Evolutionary conservation across 441 rosid genomes (phyloP).

Genomic region (Populus tomentosa): DNA sequence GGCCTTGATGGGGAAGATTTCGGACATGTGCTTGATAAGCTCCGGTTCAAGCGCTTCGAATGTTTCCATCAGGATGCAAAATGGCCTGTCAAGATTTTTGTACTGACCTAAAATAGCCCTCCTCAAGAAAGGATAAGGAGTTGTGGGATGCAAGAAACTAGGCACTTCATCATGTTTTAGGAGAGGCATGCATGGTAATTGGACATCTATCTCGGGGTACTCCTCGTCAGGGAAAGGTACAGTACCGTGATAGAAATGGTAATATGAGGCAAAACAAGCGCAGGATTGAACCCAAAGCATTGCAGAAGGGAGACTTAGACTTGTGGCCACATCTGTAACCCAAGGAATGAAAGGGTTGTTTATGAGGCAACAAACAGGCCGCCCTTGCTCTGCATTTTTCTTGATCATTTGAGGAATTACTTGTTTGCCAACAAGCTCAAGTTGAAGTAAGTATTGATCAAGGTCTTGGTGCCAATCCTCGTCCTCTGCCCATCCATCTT

Average conservation of each 20-base stretch:
- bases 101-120: conserved; percentile 54
- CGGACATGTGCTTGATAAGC: conserved; percentile 51
- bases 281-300: conserved; percentile 88
- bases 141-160: conserved; percentile 51
- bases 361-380: conserved; percentile 68
- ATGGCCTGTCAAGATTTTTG: conserved; percentile 52
- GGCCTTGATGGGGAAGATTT: conserved; percentile 35
- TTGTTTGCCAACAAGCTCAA: conserved; percentile 45
- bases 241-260: conserved; percentile 43
- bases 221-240: conserved; percentile 50
- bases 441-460: conserved; percentile 39
- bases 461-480: conserved; percentile 42
- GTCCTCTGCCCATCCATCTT: conserved; percentile 52
- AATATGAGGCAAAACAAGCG: conserved; percentile 57
- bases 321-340: conserved; percentile 70
- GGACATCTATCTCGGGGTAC: conserved; percentile 51
- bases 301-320: conserved; percentile 69
- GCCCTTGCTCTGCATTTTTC: conserved; percentile 38
- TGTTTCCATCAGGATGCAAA: conserved; percentile 64
- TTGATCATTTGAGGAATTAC: conserved; percentile 40
- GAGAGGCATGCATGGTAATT: conserved; percentile 61
- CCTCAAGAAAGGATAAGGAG: conserved; percentile 36
- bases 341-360: conserved; percentile 80
- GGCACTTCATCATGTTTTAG: conserved; percentile 74
- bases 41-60: conserved; percentile 60